These are phyloP conservation scores for Postia placenta DNA, from an alignment of 768 basidiomycete species.

Conservation along the genomic window DNA sequence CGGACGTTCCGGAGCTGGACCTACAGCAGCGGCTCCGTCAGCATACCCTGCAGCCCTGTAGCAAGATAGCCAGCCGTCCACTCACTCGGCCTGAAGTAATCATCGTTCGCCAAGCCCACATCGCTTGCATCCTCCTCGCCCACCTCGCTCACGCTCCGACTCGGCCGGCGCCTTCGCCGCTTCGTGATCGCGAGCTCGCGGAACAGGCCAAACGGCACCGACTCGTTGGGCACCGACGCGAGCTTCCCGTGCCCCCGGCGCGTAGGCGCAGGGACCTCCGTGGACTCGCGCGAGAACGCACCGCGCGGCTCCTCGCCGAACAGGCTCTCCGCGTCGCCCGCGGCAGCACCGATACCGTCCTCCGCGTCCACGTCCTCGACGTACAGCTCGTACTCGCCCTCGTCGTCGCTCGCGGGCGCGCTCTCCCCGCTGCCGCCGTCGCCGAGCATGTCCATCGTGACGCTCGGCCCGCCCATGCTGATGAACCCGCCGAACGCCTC, in stretches of 20 bases:
- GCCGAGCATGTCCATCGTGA: conserved; percentile 45
- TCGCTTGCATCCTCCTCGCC: conserved; percentile 35
- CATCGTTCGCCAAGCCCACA: conserved; percentile 58
- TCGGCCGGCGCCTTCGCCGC: conserved; percentile 14
- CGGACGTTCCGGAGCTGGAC: conserved; percentile 24
- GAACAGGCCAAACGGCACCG: conserved; percentile 71
- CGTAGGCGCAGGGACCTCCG: conserved; percentile 9
- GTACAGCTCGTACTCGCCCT: conserved; percentile 13
- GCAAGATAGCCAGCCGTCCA: conserved; percentile 8
- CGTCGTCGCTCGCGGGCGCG: conserved; percentile 20
- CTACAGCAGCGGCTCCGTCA: conserved; percentile 7
- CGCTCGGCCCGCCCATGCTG: conserved; percentile 50
- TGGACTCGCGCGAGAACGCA: conserved; percentile 1
- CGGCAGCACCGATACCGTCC: conserved; percentile 14
- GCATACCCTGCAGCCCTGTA: conserved; percentile 7
- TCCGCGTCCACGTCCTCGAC: conserved; percentile 21
- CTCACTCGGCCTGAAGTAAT: conserved; percentile 66
- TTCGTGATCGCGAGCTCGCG: conserved; percentile 54
- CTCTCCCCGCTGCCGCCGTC: conserved; percentile 41
- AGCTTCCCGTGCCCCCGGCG: conserved; percentile 33
- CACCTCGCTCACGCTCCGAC: conserved; percentile 22
- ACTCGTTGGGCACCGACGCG: conserved; percentile 53
- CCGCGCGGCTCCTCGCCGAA: neutral
- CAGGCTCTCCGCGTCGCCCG: conserved; percentile 1
- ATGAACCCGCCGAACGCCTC: conserved; percentile 65